Base-by-base conservation (phyloP, 2,329 filamentous ascomycete genomes). In the Colletotrichum spinosum region DNA sequence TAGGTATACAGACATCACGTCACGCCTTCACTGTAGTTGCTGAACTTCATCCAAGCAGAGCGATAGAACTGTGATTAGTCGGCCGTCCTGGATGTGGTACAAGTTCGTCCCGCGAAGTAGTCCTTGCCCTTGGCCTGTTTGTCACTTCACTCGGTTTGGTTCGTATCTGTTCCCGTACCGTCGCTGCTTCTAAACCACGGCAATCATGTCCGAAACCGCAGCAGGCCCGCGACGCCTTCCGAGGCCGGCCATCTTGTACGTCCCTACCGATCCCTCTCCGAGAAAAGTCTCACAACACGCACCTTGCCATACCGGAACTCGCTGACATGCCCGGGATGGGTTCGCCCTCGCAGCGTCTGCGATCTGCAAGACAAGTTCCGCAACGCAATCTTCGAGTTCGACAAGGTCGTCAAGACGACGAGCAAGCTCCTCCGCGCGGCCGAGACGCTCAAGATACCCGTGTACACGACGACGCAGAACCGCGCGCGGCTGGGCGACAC, bases 351-450 rank as follows among this genome's bases (percentile, higher is more conserved):
- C 48, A 97, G 94, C 73, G 88, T 98, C 75, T 98, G 95, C 81
- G 95, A 98, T 75, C 84, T 98, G 69, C 95, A 98, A 81, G 95
- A 97, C 71, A 97, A 94, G 78, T 98, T 98, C 80, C 88, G 93
- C 67, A 83, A 84, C 8, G 90, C 90, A 60, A 97, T 98, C 72
- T 87, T 90, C 80, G 90, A 97, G 75, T 97, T 94, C 75, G 87
- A 92, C 69, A 93, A 92, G 76, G 86, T 97, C 89, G 82, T 93
- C 76, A 79, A 83, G 56, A 93, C 90, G 25, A 80, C 90, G 35
- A 80, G 84, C 72, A 94, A 94, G 76, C 83, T 94, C 76, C 84
- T 93, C 73, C 83, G 81, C 73, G 89, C 89, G 61, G 85, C 86
- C 69, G 77, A 86, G 53, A 81, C 86, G 72, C 87, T 96, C 69